Evolutionary conservation across 1,284 basidiomycete species (phyloP), one percentile per base, ranked within the genome.

Genomic region (Tylopilus sp.): DNA sequence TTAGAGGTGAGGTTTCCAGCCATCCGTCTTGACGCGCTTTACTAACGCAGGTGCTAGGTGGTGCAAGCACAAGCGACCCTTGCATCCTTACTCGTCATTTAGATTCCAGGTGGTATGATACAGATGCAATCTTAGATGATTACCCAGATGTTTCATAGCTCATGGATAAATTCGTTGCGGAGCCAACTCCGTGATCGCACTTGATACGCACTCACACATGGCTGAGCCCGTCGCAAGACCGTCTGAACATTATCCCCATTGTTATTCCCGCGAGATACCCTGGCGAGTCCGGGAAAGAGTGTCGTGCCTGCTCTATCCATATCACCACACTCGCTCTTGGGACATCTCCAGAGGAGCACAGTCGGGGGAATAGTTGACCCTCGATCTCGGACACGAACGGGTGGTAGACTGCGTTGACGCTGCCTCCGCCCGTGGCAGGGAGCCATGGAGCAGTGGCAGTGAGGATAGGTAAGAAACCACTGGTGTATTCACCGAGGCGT

Each of bases 201-300:
- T 53, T 18, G 93, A 79, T 0, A 92, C 92, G 73, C 91, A 95
- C 77, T 92, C 90, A 72, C 93, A 95, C 58, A 95, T 89, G 64
- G 29, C 29, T 29, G 29, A 29, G 29, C 93, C 63, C 93, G 83
- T 67, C 92, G 81, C 6, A 95, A 92, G 44, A 95, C 89, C 12
- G 88, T 89, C 81, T 92, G 91, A 38, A 86, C 71, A 64, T 84
- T 87, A 49, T 90, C 87, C 33, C 82, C 77, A 63, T 69, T 51
- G 19, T 51, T 73, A 64, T 77, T 82, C 6, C 78, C 84, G 55
- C 82, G 82, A 5, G 86, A 86, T 7, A 95, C 89, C 78, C 95
- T 95, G 53, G 94, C 94, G 44, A 95, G 82, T 1, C 93, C 94
- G 10, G 93, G 93, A 76, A 95, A 95, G 64, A 94, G 88, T 0